Evolutionary conservation across 805 yeast species (phyloP).

Genomic region (Metschnikowia peoriensis): DNA sequence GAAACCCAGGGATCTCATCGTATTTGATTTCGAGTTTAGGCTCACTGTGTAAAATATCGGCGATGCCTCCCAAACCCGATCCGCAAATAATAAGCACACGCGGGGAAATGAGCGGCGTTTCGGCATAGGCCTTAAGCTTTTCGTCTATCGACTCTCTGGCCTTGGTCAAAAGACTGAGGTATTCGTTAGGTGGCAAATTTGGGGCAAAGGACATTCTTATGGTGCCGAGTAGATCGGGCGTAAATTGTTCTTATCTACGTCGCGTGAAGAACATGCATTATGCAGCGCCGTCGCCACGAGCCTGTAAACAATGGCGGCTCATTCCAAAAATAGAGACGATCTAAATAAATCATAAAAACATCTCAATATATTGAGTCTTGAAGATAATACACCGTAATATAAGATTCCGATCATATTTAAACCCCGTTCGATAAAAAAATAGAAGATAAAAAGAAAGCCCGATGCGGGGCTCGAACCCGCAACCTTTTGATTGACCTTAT

Average conservation of each 20-base stretch:
- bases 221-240: background rate
- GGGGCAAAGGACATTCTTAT: slow-evolving; percentile 6
- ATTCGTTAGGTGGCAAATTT: slow-evolving; percentile 18
- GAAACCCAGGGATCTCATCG: slow-evolving; percentile 74
- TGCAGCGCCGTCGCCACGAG: background rate
- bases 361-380: too few relatives aligned
- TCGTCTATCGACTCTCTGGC: slow-evolving; percentile 20
- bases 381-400: too few relatives aligned
- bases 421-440: too few relatives aligned
- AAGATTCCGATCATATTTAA: too few relatives aligned
- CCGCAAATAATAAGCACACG: slow-evolving; percentile 85
- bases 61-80: slow-evolving; percentile 88
- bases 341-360: background rate
- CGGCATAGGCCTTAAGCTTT: slow-evolving; percentile 11
- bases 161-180: slow-evolving; percentile 19
- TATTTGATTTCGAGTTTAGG: slow-evolving; percentile 57
- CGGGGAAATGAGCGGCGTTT: slow-evolving; percentile 39
- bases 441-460: slow-evolving; percentile 18
- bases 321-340: background rate
- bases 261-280: background rate
- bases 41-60: slow-evolving; percentile 46
- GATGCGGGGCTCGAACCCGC: slow-evolving; percentile 37
- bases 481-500: slow-evolving; percentile 32
- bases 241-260: background rate
- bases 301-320: background rate